A percentile compares a stretch with the other conserved stretches of the same genome.
Conservation (phyloP, 148 eudicot species). For the Vaccinium macrocarpon region DNA sequence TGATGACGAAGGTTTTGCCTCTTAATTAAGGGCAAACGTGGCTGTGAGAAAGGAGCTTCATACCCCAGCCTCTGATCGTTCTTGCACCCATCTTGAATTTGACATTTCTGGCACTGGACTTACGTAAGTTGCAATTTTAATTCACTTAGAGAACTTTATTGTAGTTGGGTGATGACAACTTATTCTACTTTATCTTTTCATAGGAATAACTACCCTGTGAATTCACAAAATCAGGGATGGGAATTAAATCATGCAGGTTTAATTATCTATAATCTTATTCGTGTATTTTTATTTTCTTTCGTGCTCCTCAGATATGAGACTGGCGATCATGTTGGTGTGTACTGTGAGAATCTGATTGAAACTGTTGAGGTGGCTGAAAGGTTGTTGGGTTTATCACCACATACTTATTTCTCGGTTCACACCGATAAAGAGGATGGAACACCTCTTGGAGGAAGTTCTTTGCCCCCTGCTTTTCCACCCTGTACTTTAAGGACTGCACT, state of each 20-base stretch:
- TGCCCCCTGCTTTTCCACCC: slow-evolving; percentile 88
- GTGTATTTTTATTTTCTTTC: neutral
- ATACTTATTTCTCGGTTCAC: slow-evolving; percentile 75
- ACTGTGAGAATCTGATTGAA: slow-evolving; percentile 74
- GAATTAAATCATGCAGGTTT: neutral
- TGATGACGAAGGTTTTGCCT: slow-evolving; percentile 5
- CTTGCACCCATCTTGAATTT: slow-evolving; percentile 94
- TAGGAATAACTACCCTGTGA: neutral
- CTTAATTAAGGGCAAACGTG: slow-evolving; percentile 58
- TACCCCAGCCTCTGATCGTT: slow-evolving; percentile 83
- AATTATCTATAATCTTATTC: neutral
- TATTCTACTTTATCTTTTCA: neutral
- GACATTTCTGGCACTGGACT: slow-evolving; percentile 81
- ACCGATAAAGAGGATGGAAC: slow-evolving; percentile 84
- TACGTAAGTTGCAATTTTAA: slow-evolving; percentile 49
- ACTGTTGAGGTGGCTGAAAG: slow-evolving; percentile 81
- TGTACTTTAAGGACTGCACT: slow-evolving; percentile 77
- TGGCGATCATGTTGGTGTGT: slow-evolving; percentile 99
- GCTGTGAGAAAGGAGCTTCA: slow-evolving; percentile 92
- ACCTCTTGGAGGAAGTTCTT: slow-evolving; percentile 54
- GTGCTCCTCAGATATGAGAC: slow-evolving; percentile 73
- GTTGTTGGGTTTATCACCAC: slow-evolving; percentile 54
- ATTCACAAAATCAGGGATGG: neutral
- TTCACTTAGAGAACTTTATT: neutral
- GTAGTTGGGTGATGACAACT: neutral